phyloP scores from a whole-genome alignment of 352 stramenopile species.

The Phytophthora quininea region DNA sequence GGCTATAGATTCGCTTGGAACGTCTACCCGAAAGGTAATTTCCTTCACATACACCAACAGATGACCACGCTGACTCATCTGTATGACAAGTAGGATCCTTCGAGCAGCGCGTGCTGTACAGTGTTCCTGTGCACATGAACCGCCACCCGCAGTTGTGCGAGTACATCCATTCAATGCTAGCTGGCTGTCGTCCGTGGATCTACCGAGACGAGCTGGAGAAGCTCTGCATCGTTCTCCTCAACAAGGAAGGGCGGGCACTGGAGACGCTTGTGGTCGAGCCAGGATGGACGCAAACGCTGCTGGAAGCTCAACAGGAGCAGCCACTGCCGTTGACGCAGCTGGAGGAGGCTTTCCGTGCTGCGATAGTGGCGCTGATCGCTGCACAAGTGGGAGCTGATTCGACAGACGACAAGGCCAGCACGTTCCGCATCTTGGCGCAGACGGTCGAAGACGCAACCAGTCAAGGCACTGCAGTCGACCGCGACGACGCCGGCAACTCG shows the following conservation, averaged over 20 bases:
- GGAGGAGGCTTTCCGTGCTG: constrained; percentile 66
- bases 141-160: constrained; percentile 73
- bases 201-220: constrained; percentile 66
- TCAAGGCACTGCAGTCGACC: constrained; percentile 44
- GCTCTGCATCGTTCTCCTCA: constrained; percentile 62
- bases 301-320: constrained; percentile 34
- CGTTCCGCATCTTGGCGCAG: constrained; percentile 74
- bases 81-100: constrained; percentile 53
- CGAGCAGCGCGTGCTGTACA: constrained; percentile 64
- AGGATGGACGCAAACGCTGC: constrained; percentile 33
- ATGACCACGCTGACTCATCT: too few species aligned
- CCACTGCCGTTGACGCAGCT: constrained; percentile 51
- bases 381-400: constrained; percentile 14
- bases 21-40: constrained; percentile 62
- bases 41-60: too few species aligned
- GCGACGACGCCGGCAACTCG: constrained; percentile 51
- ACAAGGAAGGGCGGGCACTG: constrained; percentile 46
- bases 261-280: constrained; percentile 65
- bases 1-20: constrained; percentile 49
- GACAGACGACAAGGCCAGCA: constrained; percentile 25
- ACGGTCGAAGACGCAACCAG: constrained; percentile 57
- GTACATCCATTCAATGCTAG: constrained; percentile 81
- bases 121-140: constrained; percentile 82
- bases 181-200: constrained; percentile 71
- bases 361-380: constrained; percentile 63